A percentile compares a stretch with the other conserved stretches of the same genome.
phyloP scores from a whole-genome alignment of 1,284 basidiomycete genomes.

The Pholiota adiposa region DNA sequence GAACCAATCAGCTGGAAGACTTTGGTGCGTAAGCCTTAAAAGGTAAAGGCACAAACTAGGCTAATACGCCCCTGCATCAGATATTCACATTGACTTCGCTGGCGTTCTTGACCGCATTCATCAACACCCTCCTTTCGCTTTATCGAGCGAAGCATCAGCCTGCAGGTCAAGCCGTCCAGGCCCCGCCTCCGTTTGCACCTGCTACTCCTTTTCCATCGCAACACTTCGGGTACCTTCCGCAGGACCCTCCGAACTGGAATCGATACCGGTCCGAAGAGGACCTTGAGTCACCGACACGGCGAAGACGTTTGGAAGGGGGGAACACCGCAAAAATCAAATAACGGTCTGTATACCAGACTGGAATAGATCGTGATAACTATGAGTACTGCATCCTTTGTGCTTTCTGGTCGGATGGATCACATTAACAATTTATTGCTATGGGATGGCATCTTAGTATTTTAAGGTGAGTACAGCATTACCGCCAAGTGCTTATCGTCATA shows the following conservation, averaged over 20 bases:
- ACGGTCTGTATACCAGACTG: not conserved
- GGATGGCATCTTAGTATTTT: slow-evolving; percentile 5
- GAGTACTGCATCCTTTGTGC: slow-evolving; percentile 12
- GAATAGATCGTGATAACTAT: slow-evolving; percentile 6
- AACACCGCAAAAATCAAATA: slow-evolving; percentile 61
- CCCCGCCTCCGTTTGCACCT: slow-evolving; percentile 46
- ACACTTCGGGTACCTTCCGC: slow-evolving; percentile 51
- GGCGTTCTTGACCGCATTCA: slow-evolving; percentile 79
- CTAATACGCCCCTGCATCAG: slow-evolving; percentile 43
- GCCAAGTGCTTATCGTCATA: slow-evolving; percentile 16
- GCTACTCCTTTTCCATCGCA: slow-evolving; percentile 48
- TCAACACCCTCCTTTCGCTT: slow-evolving; percentile 81
- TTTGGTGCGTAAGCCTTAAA: slow-evolving; percentile 57
- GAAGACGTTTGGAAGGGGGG: slow-evolving; percentile 67
- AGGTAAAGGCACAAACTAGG: slow-evolving; percentile 17
- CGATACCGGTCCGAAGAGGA: slow-evolving; percentile 42
- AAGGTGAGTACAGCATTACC: slow-evolving; percentile 18
- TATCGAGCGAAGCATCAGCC: slow-evolving; percentile 68
- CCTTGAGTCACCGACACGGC: slow-evolving; percentile 54
- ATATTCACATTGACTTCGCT: slow-evolving; percentile 81
- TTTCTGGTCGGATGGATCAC: slow-evolving; percentile 5
- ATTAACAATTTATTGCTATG: slow-evolving; percentile 6
- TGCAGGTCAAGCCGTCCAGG: slow-evolving; percentile 33
- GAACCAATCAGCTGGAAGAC: slow-evolving; percentile 98
- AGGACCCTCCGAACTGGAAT: slow-evolving; percentile 50